Percentiles rank a stretch among this genome's conserved stretches.
Evolutionary conservation across 768 basidiomycete species (phyloP).

Genomic region (Leucocoprinus sp.): DNA sequence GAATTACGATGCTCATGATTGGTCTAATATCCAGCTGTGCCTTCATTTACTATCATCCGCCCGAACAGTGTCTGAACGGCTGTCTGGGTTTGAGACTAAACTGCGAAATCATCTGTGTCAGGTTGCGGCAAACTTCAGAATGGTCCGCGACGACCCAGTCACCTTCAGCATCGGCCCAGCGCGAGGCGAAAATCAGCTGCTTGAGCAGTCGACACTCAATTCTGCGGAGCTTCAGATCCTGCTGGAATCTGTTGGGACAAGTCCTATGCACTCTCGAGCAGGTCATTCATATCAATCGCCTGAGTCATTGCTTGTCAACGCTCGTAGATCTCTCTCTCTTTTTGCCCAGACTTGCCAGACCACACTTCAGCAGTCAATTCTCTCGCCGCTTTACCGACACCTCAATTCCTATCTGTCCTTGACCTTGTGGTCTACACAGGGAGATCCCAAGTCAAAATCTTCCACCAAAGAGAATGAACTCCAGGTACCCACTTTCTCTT

Average conservation of each 20-base stretch:
- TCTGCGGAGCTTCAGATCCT: constrained; percentile 65
- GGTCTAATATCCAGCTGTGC: constrained; percentile 76
- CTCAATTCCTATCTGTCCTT: constrained; percentile 64
- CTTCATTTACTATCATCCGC: constrained; percentile 81
- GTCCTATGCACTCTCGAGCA: constrained; percentile 20
- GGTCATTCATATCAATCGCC: constrained; percentile 17
- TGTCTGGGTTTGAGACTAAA: constrained; percentile 62
- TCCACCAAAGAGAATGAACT: constrained; percentile 40
- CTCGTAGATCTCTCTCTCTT: constrained; percentile 45
- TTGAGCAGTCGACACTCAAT: constrained; percentile 82
- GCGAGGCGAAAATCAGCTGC: constrained; percentile 61
- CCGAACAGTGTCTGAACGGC: constrained; percentile 60
- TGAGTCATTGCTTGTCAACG: constrained; percentile 42
- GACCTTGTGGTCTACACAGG: constrained; percentile 53
- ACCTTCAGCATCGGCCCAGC: constrained; percentile 50
- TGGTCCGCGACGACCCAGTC: constrained; percentile 44
- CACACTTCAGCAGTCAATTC: constrained; percentile 73
- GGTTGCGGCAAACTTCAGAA: constrained; percentile 50
- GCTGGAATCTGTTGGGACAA: constrained; percentile 43
- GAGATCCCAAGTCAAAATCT: constrained; percentile 39
- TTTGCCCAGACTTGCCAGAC: constrained; percentile 72
- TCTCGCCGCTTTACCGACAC: constrained; percentile 72
- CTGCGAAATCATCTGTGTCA: constrained; percentile 52
- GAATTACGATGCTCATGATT: constrained; percentile 86
- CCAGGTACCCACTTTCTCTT: constrained; percentile 83